These are phyloP conservation scores for Scutellaria galericulata DNA, from an alignment of 257 asterid species.

Conservation along the genomic window DNA sequence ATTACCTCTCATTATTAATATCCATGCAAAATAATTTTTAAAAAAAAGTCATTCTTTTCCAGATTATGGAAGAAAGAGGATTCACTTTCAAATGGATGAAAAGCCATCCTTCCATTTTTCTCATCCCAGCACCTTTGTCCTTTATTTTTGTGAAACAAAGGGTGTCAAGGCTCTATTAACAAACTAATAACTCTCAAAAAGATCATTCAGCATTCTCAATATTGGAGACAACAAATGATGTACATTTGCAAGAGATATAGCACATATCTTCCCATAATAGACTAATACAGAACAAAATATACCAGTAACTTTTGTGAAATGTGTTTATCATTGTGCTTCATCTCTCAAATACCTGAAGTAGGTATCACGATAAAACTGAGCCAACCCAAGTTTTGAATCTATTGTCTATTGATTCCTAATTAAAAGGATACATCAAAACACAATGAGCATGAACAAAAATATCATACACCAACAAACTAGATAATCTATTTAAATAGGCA, in stretches of 20 bases:
- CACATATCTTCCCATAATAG: constrained; percentile 3
- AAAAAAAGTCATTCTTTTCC: neutral
- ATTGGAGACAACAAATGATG: neutral
- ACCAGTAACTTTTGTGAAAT: neutral
- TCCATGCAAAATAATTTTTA: neutral
- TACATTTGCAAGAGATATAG: constrained; percentile 4
- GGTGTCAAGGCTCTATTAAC: neutral
- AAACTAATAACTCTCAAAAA: neutral
- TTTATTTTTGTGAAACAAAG: neutral
- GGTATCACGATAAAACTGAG: constrained; percentile 6
- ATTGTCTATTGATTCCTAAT: neutral
- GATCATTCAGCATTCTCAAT: neutral
- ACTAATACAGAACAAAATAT: neutral
- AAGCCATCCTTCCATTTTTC: neutral
- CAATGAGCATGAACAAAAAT: neutral
- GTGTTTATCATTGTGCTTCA: constrained; percentile 10
- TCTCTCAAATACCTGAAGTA: neutral
- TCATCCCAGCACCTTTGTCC: neutral
- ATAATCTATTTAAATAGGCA: neutral
- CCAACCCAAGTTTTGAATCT: neutral
- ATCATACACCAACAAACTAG: neutral
- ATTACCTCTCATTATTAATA: constrained; percentile 7
- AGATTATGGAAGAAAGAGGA: neutral
- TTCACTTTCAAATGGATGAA: constrained; percentile 1
- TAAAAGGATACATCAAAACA: neutral